Evolutionary conservation across 2,329 filamentous ascomycete species (phyloP).

Genomic region (Cryphonectria japonica): DNA sequence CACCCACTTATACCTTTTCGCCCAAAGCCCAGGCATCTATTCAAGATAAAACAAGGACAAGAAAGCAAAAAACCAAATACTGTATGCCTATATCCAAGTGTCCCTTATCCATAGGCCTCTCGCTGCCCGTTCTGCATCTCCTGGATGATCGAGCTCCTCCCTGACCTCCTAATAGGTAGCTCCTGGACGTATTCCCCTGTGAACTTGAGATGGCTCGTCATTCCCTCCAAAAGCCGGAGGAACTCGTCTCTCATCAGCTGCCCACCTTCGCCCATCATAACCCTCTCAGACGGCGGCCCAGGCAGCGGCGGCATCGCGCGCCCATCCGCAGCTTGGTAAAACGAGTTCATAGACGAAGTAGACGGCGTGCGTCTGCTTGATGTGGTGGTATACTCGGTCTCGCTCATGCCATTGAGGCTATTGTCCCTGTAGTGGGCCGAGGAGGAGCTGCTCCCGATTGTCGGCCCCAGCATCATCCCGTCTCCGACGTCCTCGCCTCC

Average conservation of each 20-base stretch:
- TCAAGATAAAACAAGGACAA: not conserved
- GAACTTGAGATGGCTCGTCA: constrained; percentile 40
- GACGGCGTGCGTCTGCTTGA: constrained; percentile 28
- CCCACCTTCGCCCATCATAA: constrained; percentile 47
- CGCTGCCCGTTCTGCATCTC: constrained; percentile 24
- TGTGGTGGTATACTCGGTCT: constrained; percentile 27
- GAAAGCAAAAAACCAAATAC: too few species aligned
- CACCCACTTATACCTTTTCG: not conserved
- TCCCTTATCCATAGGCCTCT: not conserved
- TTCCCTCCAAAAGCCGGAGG: constrained; percentile 39
- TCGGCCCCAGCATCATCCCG: constrained; percentile 11
- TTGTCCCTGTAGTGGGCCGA: constrained; percentile 10
- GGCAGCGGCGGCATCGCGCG: constrained; percentile 44
- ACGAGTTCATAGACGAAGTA: constrained; percentile 23
- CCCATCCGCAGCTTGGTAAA: constrained; percentile 31
- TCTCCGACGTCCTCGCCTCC: constrained; percentile 13
- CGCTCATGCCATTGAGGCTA: constrained; percentile 10
- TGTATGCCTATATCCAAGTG: not conserved
- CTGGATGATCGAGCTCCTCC: constrained; percentile 24
- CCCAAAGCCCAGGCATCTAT: not conserved
- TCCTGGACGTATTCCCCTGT: constrained; percentile 37
- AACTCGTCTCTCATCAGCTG: constrained; percentile 40
- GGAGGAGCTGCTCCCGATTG: not conserved
- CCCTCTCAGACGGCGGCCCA: constrained; percentile 51
- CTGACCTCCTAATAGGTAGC: constrained; percentile 34